These are phyloP conservation scores for Nitzschia sp. DNA, from an alignment of 108 stramenopile species.

Conservation along the genomic window DNA sequence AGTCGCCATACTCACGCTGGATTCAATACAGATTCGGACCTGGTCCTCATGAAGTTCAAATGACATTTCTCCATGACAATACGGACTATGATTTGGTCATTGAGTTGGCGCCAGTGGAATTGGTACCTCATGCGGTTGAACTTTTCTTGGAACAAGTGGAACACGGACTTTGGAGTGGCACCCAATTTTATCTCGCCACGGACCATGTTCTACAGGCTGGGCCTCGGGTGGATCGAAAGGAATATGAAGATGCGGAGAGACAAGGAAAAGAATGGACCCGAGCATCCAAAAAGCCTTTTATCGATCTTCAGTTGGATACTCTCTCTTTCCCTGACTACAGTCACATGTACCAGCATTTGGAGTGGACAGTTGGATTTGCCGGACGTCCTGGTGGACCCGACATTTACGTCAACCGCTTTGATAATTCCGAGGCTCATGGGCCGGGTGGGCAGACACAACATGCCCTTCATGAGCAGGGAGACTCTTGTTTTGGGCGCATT, in stretches of 20 bases:
- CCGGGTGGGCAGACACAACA: constrained; percentile 79
- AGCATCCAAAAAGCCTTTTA: constrained; percentile 26
- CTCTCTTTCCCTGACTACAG: constrained; percentile 82
- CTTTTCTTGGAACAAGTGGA: constrained; percentile 84
- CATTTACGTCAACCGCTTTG: constrained; percentile 84
- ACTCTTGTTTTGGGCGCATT: constrained; percentile 85
- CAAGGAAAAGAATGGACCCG: constrained; percentile 13
- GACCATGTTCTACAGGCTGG: constrained; percentile 82
- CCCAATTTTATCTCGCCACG: constrained; percentile 70
- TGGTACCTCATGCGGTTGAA: constrained; percentile 81
- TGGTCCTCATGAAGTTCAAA: constrained; percentile 65
- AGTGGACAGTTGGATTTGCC: constrained; percentile 81
- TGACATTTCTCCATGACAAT: constrained; percentile 31
- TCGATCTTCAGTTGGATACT: constrained; percentile 36
- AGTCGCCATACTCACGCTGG: neutral
- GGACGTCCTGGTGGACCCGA: constrained; percentile 91
- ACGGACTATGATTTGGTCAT: constrained; percentile 39
- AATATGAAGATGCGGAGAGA: constrained; percentile 13
- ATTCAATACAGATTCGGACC: constrained; percentile 54
- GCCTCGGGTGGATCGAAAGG: constrained; percentile 33
- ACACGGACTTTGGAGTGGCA: constrained; percentile 69
- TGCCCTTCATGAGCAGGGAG: constrained; percentile 75
- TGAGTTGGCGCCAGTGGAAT: constrained; percentile 67
- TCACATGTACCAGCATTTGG: constrained; percentile 54
- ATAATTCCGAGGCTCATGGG: constrained; percentile 81